phyloP scores from a whole-genome alignment of 495 filamentous ascomycete species.

The Aspergillus wentii region DNA sequence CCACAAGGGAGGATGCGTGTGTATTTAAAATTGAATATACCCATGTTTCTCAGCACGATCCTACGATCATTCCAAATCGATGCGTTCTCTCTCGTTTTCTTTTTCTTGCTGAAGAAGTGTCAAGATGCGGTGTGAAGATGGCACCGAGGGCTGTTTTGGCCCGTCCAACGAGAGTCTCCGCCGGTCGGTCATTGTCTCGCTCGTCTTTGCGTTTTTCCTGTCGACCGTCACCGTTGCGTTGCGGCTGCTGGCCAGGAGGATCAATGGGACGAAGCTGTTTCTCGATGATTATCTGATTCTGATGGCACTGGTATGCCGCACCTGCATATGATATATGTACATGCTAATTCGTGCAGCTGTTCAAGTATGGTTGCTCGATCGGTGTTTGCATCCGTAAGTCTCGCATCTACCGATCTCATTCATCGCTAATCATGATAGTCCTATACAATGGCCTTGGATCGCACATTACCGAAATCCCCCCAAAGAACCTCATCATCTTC shows the following conservation, averaged over 20 bases:
- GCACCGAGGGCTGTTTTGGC: constrained; percentile 3
- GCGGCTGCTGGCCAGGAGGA: constrained; percentile 20
- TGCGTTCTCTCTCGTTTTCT: too few relatives aligned
- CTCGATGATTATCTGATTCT: constrained; percentile 38
- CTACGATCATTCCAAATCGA: too few relatives aligned
- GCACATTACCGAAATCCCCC: constrained; percentile 27
- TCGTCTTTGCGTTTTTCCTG: constrained; percentile 25
- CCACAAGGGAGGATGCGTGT: too few relatives aligned
- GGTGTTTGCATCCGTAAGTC: constrained; percentile 24
- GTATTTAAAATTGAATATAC: too few relatives aligned
- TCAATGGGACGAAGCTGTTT: constrained; percentile 20
- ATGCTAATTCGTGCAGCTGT: constrained; percentile 12
- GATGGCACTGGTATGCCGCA: constrained; percentile 21
- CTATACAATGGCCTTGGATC: constrained; percentile 28
- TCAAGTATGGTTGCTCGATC: constrained; percentile 32
- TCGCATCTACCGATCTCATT: neutral
- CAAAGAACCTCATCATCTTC: constrained; percentile 19
- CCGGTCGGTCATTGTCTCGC: constrained; percentile 20
- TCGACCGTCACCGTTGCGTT: constrained; percentile 25
- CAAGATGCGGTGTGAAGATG: too few relatives aligned
- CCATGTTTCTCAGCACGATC: too few relatives aligned
- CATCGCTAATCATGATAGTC: constrained; percentile 10
- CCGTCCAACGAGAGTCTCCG: constrained; percentile 15
- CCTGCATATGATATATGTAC: neutral
- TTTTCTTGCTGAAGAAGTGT: too few relatives aligned